Evolutionary conservation across 78 protist genomes (phyloP), one percentile per base, ranked within the genome.

Genomic region (Emiliania huxleyi): DNA sequence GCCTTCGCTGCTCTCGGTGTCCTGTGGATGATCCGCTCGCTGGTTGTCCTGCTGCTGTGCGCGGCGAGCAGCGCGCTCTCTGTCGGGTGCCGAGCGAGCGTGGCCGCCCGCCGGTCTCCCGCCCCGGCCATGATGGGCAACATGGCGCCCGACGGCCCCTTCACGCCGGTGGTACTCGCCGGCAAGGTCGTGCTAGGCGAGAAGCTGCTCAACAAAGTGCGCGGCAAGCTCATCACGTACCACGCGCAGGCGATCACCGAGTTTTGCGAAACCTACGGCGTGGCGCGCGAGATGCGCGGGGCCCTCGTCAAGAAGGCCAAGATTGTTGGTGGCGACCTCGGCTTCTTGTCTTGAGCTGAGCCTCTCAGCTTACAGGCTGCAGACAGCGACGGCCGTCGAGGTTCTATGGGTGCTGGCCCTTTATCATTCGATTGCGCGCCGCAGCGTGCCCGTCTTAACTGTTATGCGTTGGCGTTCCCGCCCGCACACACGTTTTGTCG

Each of bases 231-330:
- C 48, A 81, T 81, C 89, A 0, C 56, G 35, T 29, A 29, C 55
- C 89, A 81, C 89, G 26, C 89, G 37, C 89, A 81, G 56, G 0
- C 29, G 12, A 81, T 81, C 56, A 26, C 25, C 3, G 18, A 81
- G 49, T 81, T 81, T 40, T 81, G 89, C 89, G n/a, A 19, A 0
- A 11, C 42, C 49, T 42, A 2, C 23, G 89, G 89, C 26, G 56
- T 44, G 56, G 44, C 89, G 46, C 37, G 42, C 21, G 19, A 81
- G 56, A 44, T 81, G 89, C 5, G 33, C 37, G n/a, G 33, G 18
- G 49, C 52, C 29, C 89, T 81, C 56, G 35, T 81, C 56, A 43
- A 44, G 38, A 81, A 81, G 89, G 89, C 89, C 40, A 81, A 81
- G 89, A 4, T 18, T 0, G 29, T 1, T 18, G 89, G 89, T 38